A percentile compares a stretch with the other conserved stretches of the same genome.
phyloP scores from a whole-genome alignment of 306 rosid genomes.

The Hippophae gyantsensis region DNA sequence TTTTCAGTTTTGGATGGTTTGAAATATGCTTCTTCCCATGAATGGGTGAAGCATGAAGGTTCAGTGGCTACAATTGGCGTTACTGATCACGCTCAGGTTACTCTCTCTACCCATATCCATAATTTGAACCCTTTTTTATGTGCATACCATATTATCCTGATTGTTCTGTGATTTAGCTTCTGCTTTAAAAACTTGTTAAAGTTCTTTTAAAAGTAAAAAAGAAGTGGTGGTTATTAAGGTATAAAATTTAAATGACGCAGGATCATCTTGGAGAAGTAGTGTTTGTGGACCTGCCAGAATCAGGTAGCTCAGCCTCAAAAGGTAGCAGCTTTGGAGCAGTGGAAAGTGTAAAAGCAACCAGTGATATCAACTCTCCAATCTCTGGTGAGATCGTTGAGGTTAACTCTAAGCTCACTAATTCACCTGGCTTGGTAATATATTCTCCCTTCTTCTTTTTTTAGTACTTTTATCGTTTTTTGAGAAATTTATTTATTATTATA shows the following conservation, averaged over 20 bases:
- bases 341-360: conserved; percentile 95
- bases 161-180: no score
- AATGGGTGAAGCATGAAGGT: conserved; percentile 98
- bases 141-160: neutral
- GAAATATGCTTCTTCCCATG: conserved; percentile 89
- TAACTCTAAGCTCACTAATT: conserved; percentile 48
- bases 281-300: conserved; percentile 85
- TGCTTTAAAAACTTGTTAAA: no score
- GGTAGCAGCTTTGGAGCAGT: conserved; percentile 79
- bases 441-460: neutral
- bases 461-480: neutral
- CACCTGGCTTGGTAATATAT: conserved; percentile 67
- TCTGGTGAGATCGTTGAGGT: conserved; percentile 85
- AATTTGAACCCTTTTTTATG: neutral
- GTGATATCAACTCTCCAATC: conserved; percentile 87
- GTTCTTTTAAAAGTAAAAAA: no score
- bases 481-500: neutral
- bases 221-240: neutral
- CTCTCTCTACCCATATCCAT: neutral
- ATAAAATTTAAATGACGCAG: conserved; percentile 23
- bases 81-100: conserved; percentile 92
- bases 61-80: conserved; percentile 75
- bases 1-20: conserved; percentile 80
- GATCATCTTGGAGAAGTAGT: conserved; percentile 96
- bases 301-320: conserved; percentile 41